Evolutionary conservation across 2,329 filamentous ascomycete genomes (phyloP).

Genomic region (Pseudogymnoascus sp.): DNA sequence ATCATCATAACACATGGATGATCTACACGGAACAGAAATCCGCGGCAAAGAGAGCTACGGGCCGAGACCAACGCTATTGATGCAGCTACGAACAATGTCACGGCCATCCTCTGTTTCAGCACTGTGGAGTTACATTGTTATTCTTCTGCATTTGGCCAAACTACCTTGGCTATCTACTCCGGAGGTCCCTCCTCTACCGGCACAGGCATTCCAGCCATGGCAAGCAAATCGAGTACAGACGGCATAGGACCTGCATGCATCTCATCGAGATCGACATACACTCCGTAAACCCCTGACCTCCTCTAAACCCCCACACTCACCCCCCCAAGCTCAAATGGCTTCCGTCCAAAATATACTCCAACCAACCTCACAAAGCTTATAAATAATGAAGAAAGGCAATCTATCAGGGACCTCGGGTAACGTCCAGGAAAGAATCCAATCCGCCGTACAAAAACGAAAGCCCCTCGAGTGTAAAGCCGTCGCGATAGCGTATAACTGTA

Average conservation of each 20-base stretch:
- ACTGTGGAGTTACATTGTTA: neutral
- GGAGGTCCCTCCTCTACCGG: neutral
- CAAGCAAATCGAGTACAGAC: neutral
- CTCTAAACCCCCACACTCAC: neutral
- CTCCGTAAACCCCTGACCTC: neutral
- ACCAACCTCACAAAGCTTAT: slow-evolving; percentile 1
- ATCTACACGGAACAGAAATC: neutral
- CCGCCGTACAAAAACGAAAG: neutral
- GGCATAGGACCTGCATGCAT: neutral
- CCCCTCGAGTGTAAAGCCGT: neutral
- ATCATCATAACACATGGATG: neutral
- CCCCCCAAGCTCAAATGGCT: neutral
- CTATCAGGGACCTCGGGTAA: neutral
- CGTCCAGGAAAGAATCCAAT: neutral
- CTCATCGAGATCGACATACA: neutral
- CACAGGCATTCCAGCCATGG: slow-evolving; percentile 6
- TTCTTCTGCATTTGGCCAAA: neutral
- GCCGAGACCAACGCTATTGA: neutral
- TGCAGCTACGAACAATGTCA: neutral
- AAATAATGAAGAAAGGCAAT: slow-evolving; percentile 1
- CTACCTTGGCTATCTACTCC: neutral
- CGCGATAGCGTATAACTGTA: neutral
- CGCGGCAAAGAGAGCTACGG: neutral
- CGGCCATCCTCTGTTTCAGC: neutral
- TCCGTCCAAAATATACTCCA: slow-evolving; percentile 4